Base-by-base conservation (phyloP, 139 green algal genomes). In the Eudorina sp. region DNA sequence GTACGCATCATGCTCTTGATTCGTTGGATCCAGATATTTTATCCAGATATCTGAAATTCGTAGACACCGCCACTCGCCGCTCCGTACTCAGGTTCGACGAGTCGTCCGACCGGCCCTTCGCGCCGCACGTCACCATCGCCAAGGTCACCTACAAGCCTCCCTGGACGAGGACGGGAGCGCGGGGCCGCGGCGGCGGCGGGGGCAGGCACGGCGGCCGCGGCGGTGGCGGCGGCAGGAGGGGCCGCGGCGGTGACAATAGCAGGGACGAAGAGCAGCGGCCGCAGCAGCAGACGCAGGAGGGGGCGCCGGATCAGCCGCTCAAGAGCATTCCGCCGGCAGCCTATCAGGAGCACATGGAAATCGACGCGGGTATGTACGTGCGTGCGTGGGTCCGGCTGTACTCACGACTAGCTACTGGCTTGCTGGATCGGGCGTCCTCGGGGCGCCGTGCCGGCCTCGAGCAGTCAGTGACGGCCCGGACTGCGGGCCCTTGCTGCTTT, bases 101-200 rank as follows among this genome's bases (percentile, higher is more conserved):
- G 43, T 41, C 1, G 4, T 6, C 55, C n/a, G 29, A 53, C 19
- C 36, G 40, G 16, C 43, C 80, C 62, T 86, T 77, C 6, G 60
- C 16, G 16, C 80, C 80, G n/a, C 80, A 86, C 43, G 80, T 86
- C 4, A 86, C 80, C 45, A 53, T 86, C 19, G 80, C 80, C 18
- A 86, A 86, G 80, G 45, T 66, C 19, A 34, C 2, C 11, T 45
- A 60, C 60, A 45, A 43, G 55, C 38, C 53, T 38, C 78, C 21
- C 36, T 1, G 6, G 25, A 21, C 38, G 36, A n/a, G 27, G 55
- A 46, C 72, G 43, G n/a, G 8, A 68, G 53, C 34, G 68, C 68
- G 23, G 72, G 29, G 48, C n/a, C n/a, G 48, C 3, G 14, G n/a
- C 45, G 48, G 46, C n/a, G 31, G 48, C 48, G 31, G 48, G 4